Evolutionary conservation across 176 grass and related monocot genomes (phyloP), one percentile per base, ranked within the genome.

Genomic region (Oryza brachyantha): DNA sequence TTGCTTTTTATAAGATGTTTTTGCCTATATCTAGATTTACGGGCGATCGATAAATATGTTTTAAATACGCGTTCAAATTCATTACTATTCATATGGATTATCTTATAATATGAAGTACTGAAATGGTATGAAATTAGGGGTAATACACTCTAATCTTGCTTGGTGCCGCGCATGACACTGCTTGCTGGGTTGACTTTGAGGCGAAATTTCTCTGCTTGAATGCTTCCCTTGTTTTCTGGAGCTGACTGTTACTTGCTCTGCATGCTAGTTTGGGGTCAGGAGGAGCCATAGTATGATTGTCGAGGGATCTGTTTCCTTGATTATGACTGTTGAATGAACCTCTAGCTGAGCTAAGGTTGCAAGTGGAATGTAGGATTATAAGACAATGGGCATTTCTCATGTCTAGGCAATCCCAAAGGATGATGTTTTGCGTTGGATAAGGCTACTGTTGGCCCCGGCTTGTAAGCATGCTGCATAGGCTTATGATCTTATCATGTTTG

Each of bases 361-460:
- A 14, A 14, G 35, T 50, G 40, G 63, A 46, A 63, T 77, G 39
- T 5, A 38, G 39, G 13, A 38, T 16, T 38, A 35, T n/a, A n/a
- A n/a, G n/a, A n/a, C n/a, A 7, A 34, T 64, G 34, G 21, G 7
- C 61, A 64, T 78, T 50, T 64, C 28, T 78, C 27, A 50, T 77
- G 12, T 63, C 27, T 48, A 24, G 79, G 5, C 55, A 19, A 58
- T 4, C 25, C 19, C 42, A 55, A 8, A 2, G 59, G 4, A 64
- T 31, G 39, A 27, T 40, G 19, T 19, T 58, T 43, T 78, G 19
- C 29, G 31, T 85, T 55, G 67, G 58, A 79, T 71, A 65, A 13
- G 31, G 25, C 66, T 64, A 41, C 64, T 52, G 29, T 50, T 8
- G 66, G 66, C 24, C 41, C 74, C 57, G 54, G 32, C 22, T 37